phyloP scores from a whole-genome alignment of 1,139 yeast genomes.

The Nakaseomyces glabratus region DNA sequence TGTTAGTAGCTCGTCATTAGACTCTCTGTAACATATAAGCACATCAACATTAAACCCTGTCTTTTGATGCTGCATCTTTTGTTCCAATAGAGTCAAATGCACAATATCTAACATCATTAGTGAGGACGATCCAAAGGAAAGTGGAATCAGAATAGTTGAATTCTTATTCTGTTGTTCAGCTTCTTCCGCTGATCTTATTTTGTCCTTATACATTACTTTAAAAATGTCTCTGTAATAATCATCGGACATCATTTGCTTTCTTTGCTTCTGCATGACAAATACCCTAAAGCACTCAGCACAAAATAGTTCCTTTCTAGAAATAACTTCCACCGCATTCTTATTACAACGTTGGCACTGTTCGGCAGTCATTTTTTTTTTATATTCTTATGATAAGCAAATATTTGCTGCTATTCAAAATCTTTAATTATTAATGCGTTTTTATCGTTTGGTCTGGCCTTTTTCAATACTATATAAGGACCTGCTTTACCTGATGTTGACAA shows the following conservation, averaged over 20 bases:
- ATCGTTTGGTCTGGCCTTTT: no score
- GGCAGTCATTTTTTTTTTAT: not conserved
- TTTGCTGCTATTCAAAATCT: no score
- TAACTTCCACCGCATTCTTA: constrained; percentile 37
- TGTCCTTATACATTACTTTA: constrained; percentile 32
- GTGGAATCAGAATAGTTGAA: constrained; percentile 46
- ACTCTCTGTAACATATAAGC: constrained; percentile 30
- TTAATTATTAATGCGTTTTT: no score
- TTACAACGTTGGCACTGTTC: constrained; percentile 42
- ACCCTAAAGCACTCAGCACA: constrained; percentile 63
- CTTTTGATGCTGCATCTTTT: constrained; percentile 44
- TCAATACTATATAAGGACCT: no score
- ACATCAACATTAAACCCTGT: constrained; percentile 60
- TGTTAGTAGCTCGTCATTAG: constrained; percentile 10
- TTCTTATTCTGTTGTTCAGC: constrained; percentile 18
- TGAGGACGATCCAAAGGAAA: constrained; percentile 61
- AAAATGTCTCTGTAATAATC: constrained; percentile 64
- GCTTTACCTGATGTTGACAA: no score
- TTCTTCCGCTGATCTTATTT: constrained; percentile 26
- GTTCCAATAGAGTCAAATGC: constrained; percentile 52
- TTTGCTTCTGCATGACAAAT: constrained; percentile 68
- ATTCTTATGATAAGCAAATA: no score
- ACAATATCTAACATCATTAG: constrained; percentile 60
- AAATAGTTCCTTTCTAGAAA: constrained; percentile 61
- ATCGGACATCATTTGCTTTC: constrained; percentile 68